Percentiles rank a stretch among this genome's conserved stretches.
Evolutionary conservation across 257 asterid species (phyloP).

Genomic region (Capsicum chinense): DNA sequence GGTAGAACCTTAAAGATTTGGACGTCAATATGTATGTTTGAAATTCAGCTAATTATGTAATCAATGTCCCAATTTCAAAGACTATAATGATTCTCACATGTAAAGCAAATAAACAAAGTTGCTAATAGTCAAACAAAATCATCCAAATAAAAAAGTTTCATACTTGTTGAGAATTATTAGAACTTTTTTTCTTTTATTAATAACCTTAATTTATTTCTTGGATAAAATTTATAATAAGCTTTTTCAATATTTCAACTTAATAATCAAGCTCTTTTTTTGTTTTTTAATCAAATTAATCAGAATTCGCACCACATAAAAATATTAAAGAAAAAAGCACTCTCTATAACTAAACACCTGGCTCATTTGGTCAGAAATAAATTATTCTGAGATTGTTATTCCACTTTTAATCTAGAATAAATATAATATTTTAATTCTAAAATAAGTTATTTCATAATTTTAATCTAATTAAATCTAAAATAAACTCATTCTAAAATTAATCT

Average conservation of each 20-base stretch:
- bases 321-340: not conserved
- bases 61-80: not conserved
- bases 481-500: too few species aligned
- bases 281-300: not conserved
- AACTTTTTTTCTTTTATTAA: not conserved
- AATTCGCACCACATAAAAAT: not conserved
- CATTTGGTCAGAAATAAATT: too few species aligned
- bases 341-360: not conserved
- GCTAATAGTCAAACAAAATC: not conserved
- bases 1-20: too few species aligned
- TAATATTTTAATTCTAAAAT: too few species aligned
- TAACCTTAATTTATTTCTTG: not conserved
- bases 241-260: not conserved
- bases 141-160: not conserved
- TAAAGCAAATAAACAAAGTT: not conserved
- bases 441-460: too few species aligned
- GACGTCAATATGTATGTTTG: too few species aligned
- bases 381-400: too few species aligned
- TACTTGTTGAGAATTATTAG: not conserved
- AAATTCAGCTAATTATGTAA: not conserved
- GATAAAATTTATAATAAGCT: not conserved
- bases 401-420: too few species aligned
- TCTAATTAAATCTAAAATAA: too few species aligned
- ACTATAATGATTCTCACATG: slow-evolving; percentile 18
- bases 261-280: not conserved